Conservation (phyloP, 495 filamentous ascomycete genomes). For the Usnea hakonensis region DNA sequence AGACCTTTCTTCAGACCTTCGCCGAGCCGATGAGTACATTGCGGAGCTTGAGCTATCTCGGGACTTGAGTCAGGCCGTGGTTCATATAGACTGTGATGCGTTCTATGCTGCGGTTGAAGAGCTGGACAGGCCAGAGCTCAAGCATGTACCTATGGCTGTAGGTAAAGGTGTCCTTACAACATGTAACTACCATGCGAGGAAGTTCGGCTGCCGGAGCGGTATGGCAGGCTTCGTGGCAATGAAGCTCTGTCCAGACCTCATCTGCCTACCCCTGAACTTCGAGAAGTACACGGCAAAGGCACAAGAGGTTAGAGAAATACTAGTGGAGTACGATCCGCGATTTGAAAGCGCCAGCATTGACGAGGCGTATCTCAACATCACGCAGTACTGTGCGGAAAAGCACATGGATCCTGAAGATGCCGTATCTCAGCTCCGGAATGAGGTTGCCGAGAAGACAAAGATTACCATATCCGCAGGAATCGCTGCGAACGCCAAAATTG, state of each 20-base stretch:
- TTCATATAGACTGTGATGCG: constrained; percentile 96
- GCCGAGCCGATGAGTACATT: constrained; percentile 74
- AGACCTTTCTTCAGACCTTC: constrained; percentile 63
- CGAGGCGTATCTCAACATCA: constrained; percentile 95
- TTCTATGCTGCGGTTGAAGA: constrained; percentile 97
- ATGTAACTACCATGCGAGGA: constrained; percentile 88
- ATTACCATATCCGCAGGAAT: constrained; percentile 94
- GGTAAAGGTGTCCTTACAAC: constrained; percentile 88
- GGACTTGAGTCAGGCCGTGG: constrained; percentile 75
- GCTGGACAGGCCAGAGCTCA: constrained; percentile 82
- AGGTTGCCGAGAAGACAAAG: constrained; percentile 68
- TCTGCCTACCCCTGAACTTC: constrained; percentile 78
- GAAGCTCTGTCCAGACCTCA: constrained; percentile 83
- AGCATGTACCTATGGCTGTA: constrained; percentile 85
- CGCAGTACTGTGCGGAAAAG: constrained; percentile 69
- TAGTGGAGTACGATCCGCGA: constrained; percentile 78
- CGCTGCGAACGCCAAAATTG: constrained; percentile 82
- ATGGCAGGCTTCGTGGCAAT: constrained; percentile 96
- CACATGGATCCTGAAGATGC: constrained; percentile 60
- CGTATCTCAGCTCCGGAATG: constrained; percentile 64
- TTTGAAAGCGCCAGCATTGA: constrained; percentile 93
- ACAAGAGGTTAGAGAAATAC: constrained; percentile 71
- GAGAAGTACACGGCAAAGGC: constrained; percentile 90
- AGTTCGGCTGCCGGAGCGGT: constrained; percentile 82
- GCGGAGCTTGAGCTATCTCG: constrained; percentile 67